A percentile compares a stretch with the other conserved stretches of the same genome.
phyloP scores from a whole-genome alignment of 768 basidiomycete genomes.

The Cyclocybe aegerita region DNA sequence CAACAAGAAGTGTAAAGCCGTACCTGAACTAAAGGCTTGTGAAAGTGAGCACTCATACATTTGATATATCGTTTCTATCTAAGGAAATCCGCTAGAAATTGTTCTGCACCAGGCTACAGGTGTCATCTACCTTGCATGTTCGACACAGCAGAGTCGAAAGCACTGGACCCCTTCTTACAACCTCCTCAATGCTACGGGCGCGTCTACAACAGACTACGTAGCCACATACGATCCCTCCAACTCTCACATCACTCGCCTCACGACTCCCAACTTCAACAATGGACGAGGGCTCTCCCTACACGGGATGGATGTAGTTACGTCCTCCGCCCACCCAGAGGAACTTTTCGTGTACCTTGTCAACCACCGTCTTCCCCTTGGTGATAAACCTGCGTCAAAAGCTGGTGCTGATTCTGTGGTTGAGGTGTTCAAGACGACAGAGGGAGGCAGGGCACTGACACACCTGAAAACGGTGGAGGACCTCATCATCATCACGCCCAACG shows the following conservation, averaged over 20 bases:
- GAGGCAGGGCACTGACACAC: conserved; percentile 45
- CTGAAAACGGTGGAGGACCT: conserved; percentile 59
- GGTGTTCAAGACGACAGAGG: conserved; percentile 56
- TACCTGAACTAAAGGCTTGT: conserved; percentile 58
- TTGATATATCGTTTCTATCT: neutral
- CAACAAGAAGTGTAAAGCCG: conserved; percentile 46
- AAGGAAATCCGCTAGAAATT: conserved; percentile 40
- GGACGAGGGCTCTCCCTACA: conserved; percentile 51
- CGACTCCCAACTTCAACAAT: conserved; percentile 35
- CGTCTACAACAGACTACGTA: conserved; percentile 50
- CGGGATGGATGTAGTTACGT: conserved; percentile 69
- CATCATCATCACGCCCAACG: conserved; percentile 65
- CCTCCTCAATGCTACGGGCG: conserved; percentile 34
- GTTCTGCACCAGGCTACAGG: conserved; percentile 58
- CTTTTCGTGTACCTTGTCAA: conserved; percentile 76
- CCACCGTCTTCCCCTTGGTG: conserved; percentile 54
- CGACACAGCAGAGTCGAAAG: conserved; percentile 42
- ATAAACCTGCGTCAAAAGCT: conserved; percentile 30
- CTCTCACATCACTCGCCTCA: conserved; percentile 42
- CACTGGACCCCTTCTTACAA: conserved; percentile 51
- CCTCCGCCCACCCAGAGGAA: conserved; percentile 40
- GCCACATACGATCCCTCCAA: conserved; percentile 55
- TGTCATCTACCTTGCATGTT: conserved; percentile 62
- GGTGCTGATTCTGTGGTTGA: conserved; percentile 78
- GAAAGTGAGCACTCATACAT: conserved; percentile 48